Evolutionary conservation across 768 basidiomycete species (phyloP), one percentile per base, ranked within the genome.

Genomic region (Boletus coccyginus): DNA sequence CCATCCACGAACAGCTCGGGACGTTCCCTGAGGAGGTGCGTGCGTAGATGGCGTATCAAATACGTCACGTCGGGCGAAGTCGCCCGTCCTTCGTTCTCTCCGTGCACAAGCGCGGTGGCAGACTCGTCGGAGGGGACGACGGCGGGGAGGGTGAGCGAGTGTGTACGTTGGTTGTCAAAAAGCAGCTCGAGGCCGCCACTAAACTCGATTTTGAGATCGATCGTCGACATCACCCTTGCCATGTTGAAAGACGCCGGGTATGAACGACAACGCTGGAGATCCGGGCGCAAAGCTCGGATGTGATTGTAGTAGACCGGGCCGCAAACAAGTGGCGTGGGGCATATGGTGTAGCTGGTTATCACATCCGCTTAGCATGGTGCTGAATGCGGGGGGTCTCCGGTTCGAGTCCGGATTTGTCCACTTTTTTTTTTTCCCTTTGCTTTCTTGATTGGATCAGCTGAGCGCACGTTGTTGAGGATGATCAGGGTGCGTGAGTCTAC

Each of bases 1-100:
- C 85, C 85, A 53, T 98, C 94, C 52, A 91, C 78, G 70, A 99
- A 99, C 58, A 99, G 75, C 67, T 97, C 95, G 24, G 82, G 83
- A 17, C 97, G 77, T 66, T 95, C 94, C 62, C 82, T 88, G 63
- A 99, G 78, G 56, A 94, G 70, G 62, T 87, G 83, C 55, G 87
- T 81, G 52, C 85, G 81, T 58, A 99, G 79, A 73, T 90, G 85
- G 56, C 81, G 79, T 24, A 98, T 87, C 43, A 99, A 79, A 67
- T 86, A 92, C 4, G 82, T 74, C 59, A 98, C 74, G 65, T 92
- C 85, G 9, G 81, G 75, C 7, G 81, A 10, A 0, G 40, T 12
- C 52, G 53, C 0, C 12, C n/a, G 1, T 27, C 2, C 17, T 7
- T 5, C 12, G n/a, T 39, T 6, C 17, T 10, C 27, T 11, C 12